Evolutionary conservation across 495 filamentous ascomycete genomes (phyloP).

Genomic region (Hypoxylon crocopeplum): DNA sequence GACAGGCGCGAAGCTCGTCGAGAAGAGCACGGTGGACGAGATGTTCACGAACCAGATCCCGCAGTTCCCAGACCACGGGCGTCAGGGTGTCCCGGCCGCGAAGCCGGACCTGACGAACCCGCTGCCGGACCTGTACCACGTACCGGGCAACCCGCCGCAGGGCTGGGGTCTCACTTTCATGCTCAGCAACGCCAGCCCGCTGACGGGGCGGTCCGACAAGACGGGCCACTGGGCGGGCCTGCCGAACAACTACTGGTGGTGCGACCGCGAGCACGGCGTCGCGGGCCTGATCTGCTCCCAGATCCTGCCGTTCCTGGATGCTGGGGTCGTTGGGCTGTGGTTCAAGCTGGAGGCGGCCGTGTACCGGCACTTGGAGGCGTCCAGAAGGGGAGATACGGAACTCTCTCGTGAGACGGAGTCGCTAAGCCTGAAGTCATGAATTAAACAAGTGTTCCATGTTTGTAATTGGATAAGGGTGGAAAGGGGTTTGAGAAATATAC

Average conservation of each 20-base stretch:
- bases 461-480: neutral
- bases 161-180: conserved; percentile 61
- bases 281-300: conserved; percentile 64
- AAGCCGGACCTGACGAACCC: conserved; percentile 59
- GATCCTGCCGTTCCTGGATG: conserved; percentile 63
- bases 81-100: conserved; percentile 51
- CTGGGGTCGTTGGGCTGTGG: conserved; percentile 51
- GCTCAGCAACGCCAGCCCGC: conserved; percentile 44
- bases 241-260: conserved; percentile 68
- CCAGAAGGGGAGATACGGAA: neutral
- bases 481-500: neutral
- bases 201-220: conserved; percentile 56
- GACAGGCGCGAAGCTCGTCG: conserved; percentile 56
- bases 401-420: neutral
- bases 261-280: conserved; percentile 64
- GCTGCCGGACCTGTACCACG: conserved; percentile 57
- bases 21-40: conserved; percentile 56
- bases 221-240: conserved; percentile 66
- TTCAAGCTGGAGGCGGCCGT: conserved; percentile 45
- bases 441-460: too few relatives aligned
- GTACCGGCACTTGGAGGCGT: conserved; percentile 31
- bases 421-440: too few relatives aligned
- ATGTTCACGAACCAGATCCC: conserved; percentile 71
- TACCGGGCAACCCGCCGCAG: conserved; percentile 56
- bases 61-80: conserved; percentile 56